Evolutionary conservation across 768 basidiomycete genomes (phyloP).

Genomic region (Amanita fuliginea): DNA sequence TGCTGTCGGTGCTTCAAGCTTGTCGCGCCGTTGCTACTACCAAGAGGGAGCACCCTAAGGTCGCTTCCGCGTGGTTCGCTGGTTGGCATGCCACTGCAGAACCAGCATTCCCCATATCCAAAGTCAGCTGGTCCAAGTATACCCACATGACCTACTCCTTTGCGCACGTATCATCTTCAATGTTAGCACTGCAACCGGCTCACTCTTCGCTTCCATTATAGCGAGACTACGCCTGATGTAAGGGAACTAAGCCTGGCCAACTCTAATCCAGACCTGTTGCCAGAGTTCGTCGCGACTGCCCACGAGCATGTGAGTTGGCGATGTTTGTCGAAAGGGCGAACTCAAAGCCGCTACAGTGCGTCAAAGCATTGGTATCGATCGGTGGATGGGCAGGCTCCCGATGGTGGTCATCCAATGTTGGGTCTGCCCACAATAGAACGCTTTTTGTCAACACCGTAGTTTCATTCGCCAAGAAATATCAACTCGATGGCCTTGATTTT

Average conservation of each 20-base stretch:
- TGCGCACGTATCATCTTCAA: slow-evolving; percentile 35
- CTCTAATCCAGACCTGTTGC: slow-evolving; percentile 39
- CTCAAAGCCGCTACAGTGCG: slow-evolving; percentile 27
- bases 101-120: slow-evolving; percentile 33
- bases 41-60: slow-evolving; percentile 7
- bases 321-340: neutral
- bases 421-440: slow-evolving; percentile 45
- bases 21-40: neutral
- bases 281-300: slow-evolving; percentile 43
- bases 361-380: slow-evolving; percentile 47
- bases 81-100: slow-evolving; percentile 43
- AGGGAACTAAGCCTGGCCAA: slow-evolving; percentile 22
- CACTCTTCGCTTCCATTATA: slow-evolving; percentile 8
- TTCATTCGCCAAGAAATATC: slow-evolving; percentile 38
- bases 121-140: slow-evolving; percentile 58
- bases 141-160: slow-evolving; percentile 62
- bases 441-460: slow-evolving; percentile 51
- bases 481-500: slow-evolving; percentile 48
- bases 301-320: slow-evolving; percentile 25
- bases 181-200: neutral
- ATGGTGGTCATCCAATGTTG: slow-evolving; percentile 54
- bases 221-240: slow-evolving; percentile 28
- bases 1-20: neutral
- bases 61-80: slow-evolving; percentile 55
- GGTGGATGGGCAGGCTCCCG: slow-evolving; percentile 64